Conservation (phyloP, 106 monocot genomes). For the Xerophyta viscosa region DNA sequence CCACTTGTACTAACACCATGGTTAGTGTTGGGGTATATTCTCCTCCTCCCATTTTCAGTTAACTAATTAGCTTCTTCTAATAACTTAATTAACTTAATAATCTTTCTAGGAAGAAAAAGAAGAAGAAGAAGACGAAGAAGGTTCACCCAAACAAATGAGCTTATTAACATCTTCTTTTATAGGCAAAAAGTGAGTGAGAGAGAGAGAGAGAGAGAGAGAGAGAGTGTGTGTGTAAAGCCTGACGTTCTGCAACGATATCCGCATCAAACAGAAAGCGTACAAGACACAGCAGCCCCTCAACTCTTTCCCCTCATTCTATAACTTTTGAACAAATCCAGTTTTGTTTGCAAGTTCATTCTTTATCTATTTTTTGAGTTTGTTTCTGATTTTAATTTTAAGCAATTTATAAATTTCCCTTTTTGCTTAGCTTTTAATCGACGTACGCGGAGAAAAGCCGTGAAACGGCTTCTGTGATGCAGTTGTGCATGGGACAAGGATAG, state of each 20-base stretch:
- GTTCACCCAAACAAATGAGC: too few relatives aligned
- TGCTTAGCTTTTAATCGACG: not conserved
- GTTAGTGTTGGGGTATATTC: conserved; percentile 28
- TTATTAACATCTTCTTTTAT: not conserved
- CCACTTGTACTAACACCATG: conserved; percentile 73
- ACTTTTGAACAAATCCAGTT: not conserved
- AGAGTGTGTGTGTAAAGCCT: not conserved
- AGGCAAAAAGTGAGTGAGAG: not conserved
- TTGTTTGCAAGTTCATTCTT: not conserved
- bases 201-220: conserved; percentile 1
- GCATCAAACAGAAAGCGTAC: conserved; percentile 24
- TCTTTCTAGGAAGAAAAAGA: not conserved
- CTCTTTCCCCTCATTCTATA: not conserved
- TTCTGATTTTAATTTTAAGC: too few relatives aligned
- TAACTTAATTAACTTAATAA: too few relatives aligned
- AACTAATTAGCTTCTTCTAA: not conserved
- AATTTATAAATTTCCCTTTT: not conserved
- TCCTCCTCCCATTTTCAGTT: not conserved
- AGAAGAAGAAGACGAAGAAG: not conserved
- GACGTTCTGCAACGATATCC: conserved; percentile 14
- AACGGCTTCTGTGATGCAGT: not conserved
- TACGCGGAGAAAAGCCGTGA: conserved; percentile 1
- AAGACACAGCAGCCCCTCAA: not conserved
- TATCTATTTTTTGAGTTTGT: not conserved
- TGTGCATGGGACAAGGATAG: not conserved